Conservation (phyloP, 257 asterid species). For the Hygrophila difformis region DNA sequence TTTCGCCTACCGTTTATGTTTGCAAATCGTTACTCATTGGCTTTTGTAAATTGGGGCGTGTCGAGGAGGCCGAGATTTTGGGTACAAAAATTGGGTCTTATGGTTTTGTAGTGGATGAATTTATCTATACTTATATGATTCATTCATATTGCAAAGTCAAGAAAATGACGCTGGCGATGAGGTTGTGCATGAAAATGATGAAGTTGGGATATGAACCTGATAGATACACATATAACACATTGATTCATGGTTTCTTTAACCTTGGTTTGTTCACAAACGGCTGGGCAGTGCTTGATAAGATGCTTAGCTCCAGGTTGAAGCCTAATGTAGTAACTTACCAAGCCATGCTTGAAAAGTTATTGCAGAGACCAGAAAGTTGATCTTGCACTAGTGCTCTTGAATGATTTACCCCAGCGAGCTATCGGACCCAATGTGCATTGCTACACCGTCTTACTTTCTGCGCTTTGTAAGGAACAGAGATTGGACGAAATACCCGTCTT, state of each 20-base stretch:
- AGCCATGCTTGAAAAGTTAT: conserved; percentile 39
- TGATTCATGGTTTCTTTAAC: conserved; percentile 43
- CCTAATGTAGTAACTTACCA: conserved; percentile 46
- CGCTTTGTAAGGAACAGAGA: conserved; percentile 39
- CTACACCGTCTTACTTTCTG: conserved; percentile 40
- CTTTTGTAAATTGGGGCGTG: conserved; percentile 40
- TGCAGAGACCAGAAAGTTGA: conserved; percentile 41
- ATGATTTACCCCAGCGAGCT: conserved; percentile 26
- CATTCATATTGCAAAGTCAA: conserved; percentile 37
- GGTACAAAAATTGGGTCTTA: conserved; percentile 32
- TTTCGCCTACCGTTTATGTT: conserved; percentile 33
- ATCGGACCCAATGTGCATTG: conserved; percentile 44
- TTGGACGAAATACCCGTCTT: conserved; percentile 25
- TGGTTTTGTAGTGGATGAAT: conserved; percentile 41
- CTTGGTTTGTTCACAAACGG: conserved; percentile 37
- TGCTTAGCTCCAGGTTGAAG: conserved; percentile 37
- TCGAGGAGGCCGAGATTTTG: conserved; percentile 48
- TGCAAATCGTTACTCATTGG: conserved; percentile 38
- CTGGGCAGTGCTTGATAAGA: conserved; percentile 28
- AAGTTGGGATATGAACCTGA: conserved; percentile 45
- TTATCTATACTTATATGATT: conserved; percentile 41
- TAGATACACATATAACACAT: conserved; percentile 40
- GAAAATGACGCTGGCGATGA: conserved; percentile 58
- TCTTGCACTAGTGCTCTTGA: conserved; percentile 29
- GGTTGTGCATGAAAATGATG: conserved; percentile 45